Evolutionary conservation across 371 early-diverging fungal species (phyloP).

Genomic region (Mortierella sp.): DNA sequence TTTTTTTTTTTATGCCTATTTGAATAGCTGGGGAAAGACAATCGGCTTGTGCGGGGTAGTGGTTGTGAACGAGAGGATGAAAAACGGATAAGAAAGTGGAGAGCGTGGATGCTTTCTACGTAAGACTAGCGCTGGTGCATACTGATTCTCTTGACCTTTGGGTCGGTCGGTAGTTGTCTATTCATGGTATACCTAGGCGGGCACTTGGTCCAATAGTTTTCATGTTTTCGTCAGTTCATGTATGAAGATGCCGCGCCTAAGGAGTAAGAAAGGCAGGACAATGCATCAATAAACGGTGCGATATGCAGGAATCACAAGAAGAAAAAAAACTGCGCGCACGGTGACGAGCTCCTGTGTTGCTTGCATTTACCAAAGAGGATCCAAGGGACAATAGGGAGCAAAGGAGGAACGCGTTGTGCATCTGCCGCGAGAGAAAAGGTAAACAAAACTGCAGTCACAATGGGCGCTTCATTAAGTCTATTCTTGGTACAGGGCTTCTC

Average conservation of each 20-base stretch:
- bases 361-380: background rate
- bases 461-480: background rate
- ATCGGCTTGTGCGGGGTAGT: background rate
- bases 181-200: no score
- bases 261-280: background rate
- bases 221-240: background rate
- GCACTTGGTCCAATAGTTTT: background rate
- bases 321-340: background rate
- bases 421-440: background rate
- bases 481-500: background rate
- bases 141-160: no score
- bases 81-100: background rate
- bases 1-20: background rate
- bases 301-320: background rate
- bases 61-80: background rate
- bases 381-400: background rate
- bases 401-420: background rate
- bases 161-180: no score
- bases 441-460: constrained; percentile 9
- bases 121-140: background rate
- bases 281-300: no score
- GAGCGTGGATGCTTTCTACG: background rate
- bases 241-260: background rate
- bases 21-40: background rate
- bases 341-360: background rate